Evolutionary conservation across 2,329 filamentous ascomycete genomes (phyloP).

Genomic region (Exophiala sp.): DNA sequence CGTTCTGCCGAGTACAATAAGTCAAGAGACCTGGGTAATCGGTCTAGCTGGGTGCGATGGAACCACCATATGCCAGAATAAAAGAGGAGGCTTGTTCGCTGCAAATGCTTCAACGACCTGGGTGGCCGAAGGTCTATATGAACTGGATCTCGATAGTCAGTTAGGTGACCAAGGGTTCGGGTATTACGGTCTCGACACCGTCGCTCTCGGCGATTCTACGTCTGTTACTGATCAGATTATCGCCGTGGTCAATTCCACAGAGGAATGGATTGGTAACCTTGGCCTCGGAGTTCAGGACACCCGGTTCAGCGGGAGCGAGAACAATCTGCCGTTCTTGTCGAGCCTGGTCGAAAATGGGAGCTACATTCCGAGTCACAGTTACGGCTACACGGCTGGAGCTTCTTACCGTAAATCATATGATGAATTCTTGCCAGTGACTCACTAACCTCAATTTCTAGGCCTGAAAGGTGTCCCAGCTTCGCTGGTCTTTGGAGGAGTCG

Average conservation of each 20-base stretch:
- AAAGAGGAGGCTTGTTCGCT: slow-evolving; percentile 33
- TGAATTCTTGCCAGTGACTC: not conserved
- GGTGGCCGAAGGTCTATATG: slow-evolving; percentile 29
- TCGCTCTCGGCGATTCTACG: slow-evolving; percentile 30
- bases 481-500: slow-evolving; percentile 34
- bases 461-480: slow-evolving; percentile 33
- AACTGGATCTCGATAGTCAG: slow-evolving; percentile 27
- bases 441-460: slow-evolving; percentile 19
- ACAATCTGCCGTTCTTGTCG: slow-evolving; percentile 29
- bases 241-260: slow-evolving; percentile 32
- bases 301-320: slow-evolving; percentile 27
- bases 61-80: slow-evolving; percentile 27
- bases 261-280: slow-evolving; percentile 36
- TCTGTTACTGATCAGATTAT: slow-evolving; percentile 33
- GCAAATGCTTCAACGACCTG: slow-evolving; percentile 35
- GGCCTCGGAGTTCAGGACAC: slow-evolving; percentile 31
- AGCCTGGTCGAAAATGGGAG: slow-evolving; percentile 30
- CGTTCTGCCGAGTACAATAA: slow-evolving; percentile 32
- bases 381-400: slow-evolving; percentile 35
- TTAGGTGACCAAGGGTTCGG: slow-evolving; percentile 29
- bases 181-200: slow-evolving; percentile 37
- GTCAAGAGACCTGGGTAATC: slow-evolving; percentile 32
- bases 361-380: slow-evolving; percentile 32
- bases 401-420: slow-evolving; percentile 29
- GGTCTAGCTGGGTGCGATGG: slow-evolving; percentile 31